Base-by-base conservation (phyloP, 2,329 filamentous ascomycete species). In the Ramularia collo-cygni region DNA sequence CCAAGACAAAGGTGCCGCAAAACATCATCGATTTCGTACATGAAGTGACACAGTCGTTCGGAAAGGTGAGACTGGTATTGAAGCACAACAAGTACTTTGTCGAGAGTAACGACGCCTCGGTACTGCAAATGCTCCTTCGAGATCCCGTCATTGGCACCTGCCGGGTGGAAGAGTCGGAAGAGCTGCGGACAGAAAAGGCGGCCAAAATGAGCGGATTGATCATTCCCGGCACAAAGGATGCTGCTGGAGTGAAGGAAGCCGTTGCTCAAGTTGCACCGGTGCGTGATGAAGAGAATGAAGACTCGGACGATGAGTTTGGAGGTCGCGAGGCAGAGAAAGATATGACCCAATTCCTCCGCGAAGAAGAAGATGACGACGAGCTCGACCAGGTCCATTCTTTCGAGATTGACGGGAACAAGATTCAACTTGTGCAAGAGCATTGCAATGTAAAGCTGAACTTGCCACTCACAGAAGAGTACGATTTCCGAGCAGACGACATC, bases 61-160 rank as follows among this genome's bases (percentile, higher is more conserved):
- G 92, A 50, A 96, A 95, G 64, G 88, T 95, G 40, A 92, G 95
- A 63, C 77, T 96, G 38, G 92, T 96, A 31, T 65, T 96, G 48
- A 94, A 95, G 63, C 85, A 95, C 56, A 96, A 90, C 47, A 85
- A 86, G 51, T 95, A 94, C 64, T 95, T 84, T 54, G 81, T 96
- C 46, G 92, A 98, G 65, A 95, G 85, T 55, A 82, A 85, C 14
- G 90, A 96, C 62, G 83, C 88, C 9, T 74, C 81, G 8, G 85
- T 95, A 60, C 72, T 96, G 42, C 87, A 95, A 62, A 83, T 76
- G 56, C 72, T 96, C n/a, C 72, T 96, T 26, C 81, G 84, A 56
- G 90, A 96, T 61, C 74, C 79, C 10, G 76, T 85, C 37, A 94
- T 98, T 43, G 83, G 85, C 0, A 76, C 80, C 13, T 79, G 86